Base-by-base conservation (phyloP, 305 asterid genomes). In the Fraxinus angustifolia region DNA sequence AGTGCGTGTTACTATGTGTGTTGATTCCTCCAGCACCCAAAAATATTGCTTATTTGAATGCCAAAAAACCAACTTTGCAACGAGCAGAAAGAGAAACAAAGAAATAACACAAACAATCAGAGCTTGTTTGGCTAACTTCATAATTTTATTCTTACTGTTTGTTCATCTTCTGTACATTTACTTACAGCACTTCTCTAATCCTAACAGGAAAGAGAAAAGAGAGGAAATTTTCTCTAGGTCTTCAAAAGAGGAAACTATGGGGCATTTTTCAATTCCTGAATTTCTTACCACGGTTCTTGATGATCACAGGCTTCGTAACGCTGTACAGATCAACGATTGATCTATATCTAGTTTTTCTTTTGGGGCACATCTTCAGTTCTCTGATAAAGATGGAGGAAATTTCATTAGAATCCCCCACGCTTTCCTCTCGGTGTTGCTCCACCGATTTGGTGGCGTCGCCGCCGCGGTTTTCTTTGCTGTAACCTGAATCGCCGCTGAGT, bases 401-500 rank as follows among this genome's bases (percentile, higher is more conserved):
- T 26, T 91, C 91, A 48, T 82, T 84, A 2, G 87, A 85, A 76
- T 88, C 91, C 1, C 91, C 91, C 8, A 86, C 91, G 91, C 93
- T 90, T 50, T 86, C 92, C 76, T 87, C 94, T 1, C 30, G 50
- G 74, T 81, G 71, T 45, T 77, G 77, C 42, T 45, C 83, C 7
- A 88, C 70, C 10, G 84, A 62, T 8, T 77, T 71, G 23, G 80
- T 83, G 68, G 70, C 67, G 26, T 23, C 0, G 26, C 26, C 26
- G 26, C 26, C 26, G 26, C 26, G 26, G 26, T 23, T 23, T 23
- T 30, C 85, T 77, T 26, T 65, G 73, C 65, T 73, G 73, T 33
- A 67, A 16, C 36, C 83, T 6, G 93, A 88, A 87, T 91, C 94
- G 82, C 95, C 92, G 90, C 95, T 93, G 75, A 93, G 95, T 81